Evolutionary conservation across 768 basidiomycete species (phyloP).

Genomic region (Candolleomyces eurysporus): DNA sequence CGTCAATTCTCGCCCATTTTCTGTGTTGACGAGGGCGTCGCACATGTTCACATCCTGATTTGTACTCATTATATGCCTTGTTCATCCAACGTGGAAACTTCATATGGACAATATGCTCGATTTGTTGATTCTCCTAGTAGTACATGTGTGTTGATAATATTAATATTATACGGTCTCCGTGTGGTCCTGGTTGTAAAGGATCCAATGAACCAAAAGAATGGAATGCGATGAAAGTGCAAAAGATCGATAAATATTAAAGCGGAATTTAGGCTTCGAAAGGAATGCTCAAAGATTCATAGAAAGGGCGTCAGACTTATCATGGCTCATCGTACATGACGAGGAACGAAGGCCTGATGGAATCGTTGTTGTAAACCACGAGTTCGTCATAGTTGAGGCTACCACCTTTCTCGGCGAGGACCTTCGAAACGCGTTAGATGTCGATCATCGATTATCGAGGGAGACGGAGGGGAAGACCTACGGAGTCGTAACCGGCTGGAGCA

Average conservation of each 20-base stretch:
- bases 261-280: background rate
- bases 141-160: no score
- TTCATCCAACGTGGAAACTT: no score
- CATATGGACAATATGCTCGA: no score
- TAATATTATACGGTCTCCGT: no score
- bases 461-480: conserved; percentile 40
- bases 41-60: conserved; percentile 1
- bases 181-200: background rate
- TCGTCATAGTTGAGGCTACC: conserved; percentile 71
- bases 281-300: background rate
- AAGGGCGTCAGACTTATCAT: background rate
- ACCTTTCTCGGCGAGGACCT: conserved; percentile 70
- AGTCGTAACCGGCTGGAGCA: conserved; percentile 65
- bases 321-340: conserved; percentile 60
- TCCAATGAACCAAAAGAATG: background rate
- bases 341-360: conserved; percentile 71
- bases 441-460: background rate
- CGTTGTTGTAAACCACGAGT: conserved; percentile 65
- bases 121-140: no score
- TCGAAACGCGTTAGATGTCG: background rate
- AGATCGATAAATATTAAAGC: conserved; percentile 1
- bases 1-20: conserved; percentile 8
- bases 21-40: conserved; percentile 4
- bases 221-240: background rate
- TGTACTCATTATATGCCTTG: background rate